These are phyloP conservation scores for Saccharum officinarum DNA, from an alignment of 176 grass and related monocot genomes.

Conservation along the genomic window DNA sequence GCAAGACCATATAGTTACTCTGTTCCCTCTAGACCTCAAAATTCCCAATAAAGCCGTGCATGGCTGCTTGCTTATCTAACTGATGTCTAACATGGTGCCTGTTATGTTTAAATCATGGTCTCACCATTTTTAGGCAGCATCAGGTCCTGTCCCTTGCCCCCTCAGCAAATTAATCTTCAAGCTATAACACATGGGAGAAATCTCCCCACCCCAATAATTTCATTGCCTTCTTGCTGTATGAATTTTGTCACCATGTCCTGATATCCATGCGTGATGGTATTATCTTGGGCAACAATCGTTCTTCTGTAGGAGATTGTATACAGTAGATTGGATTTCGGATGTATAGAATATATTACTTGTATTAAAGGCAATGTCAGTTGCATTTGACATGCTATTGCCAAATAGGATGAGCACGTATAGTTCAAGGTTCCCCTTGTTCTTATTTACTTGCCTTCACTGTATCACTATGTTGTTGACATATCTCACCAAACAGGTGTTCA, in stretches of 20 bases:
- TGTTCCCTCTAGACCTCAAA: background rate
- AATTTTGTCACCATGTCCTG: background rate
- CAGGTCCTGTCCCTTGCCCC: background rate
- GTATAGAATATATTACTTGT: background rate
- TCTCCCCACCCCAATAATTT: too few relatives aligned
- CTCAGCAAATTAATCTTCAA: background rate
- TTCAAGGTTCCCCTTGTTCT: background rate
- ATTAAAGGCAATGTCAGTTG: conserved; percentile 8
- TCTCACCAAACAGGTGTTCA: background rate
- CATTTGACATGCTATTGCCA: background rate
- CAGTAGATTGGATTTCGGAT: background rate
- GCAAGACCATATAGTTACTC: background rate
- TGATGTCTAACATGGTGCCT: background rate
- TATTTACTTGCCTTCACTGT: background rate
- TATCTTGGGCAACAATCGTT: background rate
- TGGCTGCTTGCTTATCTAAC: background rate
- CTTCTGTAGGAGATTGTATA: background rate
- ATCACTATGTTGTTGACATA: background rate
- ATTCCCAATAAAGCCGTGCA: background rate
- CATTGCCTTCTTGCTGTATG: background rate
- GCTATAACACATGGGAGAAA: background rate
- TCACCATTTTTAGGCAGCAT: conserved; percentile 9
- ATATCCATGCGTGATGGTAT: background rate
- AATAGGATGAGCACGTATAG: background rate
- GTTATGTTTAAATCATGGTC: background rate